These are phyloP conservation scores for Penicillium canescens DNA, from an alignment of 495 filamentous ascomycete species.

Conservation along the genomic window DNA sequence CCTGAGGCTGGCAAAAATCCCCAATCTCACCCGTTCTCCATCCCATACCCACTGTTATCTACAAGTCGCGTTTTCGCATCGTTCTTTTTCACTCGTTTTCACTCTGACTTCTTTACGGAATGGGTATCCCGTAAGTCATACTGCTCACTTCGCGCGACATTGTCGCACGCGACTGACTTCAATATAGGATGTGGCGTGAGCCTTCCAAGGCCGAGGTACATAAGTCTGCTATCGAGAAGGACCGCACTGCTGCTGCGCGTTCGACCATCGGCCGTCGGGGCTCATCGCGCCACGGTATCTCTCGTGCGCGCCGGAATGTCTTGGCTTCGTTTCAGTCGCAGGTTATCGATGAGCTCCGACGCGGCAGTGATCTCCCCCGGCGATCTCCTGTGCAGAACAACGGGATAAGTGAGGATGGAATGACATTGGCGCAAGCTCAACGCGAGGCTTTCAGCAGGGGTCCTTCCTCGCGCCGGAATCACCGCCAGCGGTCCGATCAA, in stretches of 20 bases:
- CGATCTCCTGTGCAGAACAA: constrained; percentile 31
- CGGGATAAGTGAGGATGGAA: constrained; percentile 30
- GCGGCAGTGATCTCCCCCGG: constrained; percentile 15
- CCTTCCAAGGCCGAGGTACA: constrained; percentile 48
- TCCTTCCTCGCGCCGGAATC: constrained; percentile 14
- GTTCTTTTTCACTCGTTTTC: constrained; percentile 17
- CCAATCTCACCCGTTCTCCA: constrained; percentile 7
- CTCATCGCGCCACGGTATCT: constrained; percentile 28
- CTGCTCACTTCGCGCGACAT: constrained; percentile 13
- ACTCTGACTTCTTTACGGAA: constrained; percentile 26
- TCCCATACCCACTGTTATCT: constrained; percentile 14
- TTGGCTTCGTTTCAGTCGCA: constrained; percentile 38
- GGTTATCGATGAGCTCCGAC: constrained; percentile 47
- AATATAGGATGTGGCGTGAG: constrained; percentile 57
- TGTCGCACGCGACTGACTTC: constrained; percentile 30
- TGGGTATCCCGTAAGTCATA: constrained; percentile 80
- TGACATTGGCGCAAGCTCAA: constrained; percentile 33
- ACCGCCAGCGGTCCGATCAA: constrained; percentile 29
- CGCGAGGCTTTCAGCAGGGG: constrained; percentile 27
- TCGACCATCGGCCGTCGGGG: constrained; percentile 69
- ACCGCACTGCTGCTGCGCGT: constrained; percentile 61
- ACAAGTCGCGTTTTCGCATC: constrained; percentile 18
- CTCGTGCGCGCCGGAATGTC: constrained; percentile 33
- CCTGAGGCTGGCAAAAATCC: constrained; percentile 4
- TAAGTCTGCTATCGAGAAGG: constrained; percentile 58